phyloP scores from a whole-genome alignment of 129 eudicot species.

The Flaveria linearis region DNA sequence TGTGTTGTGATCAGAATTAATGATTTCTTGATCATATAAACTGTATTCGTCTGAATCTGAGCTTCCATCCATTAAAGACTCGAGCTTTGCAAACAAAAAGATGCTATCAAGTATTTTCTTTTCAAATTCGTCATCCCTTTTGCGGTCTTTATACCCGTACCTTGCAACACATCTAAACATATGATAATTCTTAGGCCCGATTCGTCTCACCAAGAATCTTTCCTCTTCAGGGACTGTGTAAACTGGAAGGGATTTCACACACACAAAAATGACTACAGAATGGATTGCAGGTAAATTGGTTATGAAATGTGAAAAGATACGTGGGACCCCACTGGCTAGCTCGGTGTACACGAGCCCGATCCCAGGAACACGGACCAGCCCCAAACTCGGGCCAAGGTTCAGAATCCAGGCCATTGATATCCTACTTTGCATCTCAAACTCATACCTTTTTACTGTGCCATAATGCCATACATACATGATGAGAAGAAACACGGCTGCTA shows the following conservation, averaged over 20 bases:
- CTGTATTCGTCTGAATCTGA: constrained; percentile 85
- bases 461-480: constrained; percentile 92
- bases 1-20: constrained; percentile 34
- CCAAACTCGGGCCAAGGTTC: constrained; percentile 81
- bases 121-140: constrained; percentile 79
- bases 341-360: constrained; percentile 88
- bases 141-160: constrained; percentile 86
- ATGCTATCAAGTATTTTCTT: constrained; percentile 67
- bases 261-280: constrained; percentile 72
- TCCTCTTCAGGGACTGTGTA: constrained; percentile 86
- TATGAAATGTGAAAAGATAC: constrained; percentile 81
- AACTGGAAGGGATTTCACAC: constrained; percentile 87
- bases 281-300: constrained; percentile 92
- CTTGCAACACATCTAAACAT: constrained; percentile 89
- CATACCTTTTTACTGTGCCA: constrained; percentile 75
- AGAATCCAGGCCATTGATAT: constrained; percentile 87
- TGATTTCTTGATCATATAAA: constrained; percentile 56
- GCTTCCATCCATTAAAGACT: constrained; percentile 73
- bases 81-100: constrained; percentile 63
- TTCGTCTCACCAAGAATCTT: constrained; percentile 70
- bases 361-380: constrained; percentile 89
- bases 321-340: constrained; percentile 87
- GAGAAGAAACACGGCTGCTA: constrained; percentile 73
- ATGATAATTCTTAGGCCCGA: constrained; percentile 78
- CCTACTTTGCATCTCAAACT: constrained; percentile 77